Conservation (phyloP, 768 basidiomycete species). For the Phaffia tasmanica region DNA sequence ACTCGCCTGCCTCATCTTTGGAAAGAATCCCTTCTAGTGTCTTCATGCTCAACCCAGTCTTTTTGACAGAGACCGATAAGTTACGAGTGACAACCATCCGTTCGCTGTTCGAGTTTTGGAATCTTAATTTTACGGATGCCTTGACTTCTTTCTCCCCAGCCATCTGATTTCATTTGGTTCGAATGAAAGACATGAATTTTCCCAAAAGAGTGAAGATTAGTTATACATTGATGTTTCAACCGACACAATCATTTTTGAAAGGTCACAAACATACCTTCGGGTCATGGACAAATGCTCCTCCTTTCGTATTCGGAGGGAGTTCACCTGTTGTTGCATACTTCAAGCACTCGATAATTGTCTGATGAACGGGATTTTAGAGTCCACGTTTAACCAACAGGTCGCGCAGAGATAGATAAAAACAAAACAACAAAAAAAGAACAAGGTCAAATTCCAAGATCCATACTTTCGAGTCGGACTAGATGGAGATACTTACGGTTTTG, state of each 20-base stretch:
- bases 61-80: constrained; percentile 84
- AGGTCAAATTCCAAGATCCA: not conserved
- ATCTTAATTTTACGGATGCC: constrained; percentile 91
- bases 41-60: constrained; percentile 90
- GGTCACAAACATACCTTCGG: constrained; percentile 50
- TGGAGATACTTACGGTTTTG: constrained; percentile 53
- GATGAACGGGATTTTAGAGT: not conserved
- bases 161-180: constrained; percentile 45
- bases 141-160: constrained; percentile 99
- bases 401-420: not conserved
- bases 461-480: not conserved
- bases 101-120: constrained; percentile 75
- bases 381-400: not conserved
- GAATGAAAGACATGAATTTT: not conserved
- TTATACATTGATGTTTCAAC: not conserved
- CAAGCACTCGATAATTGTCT: constrained; percentile 96
- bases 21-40: constrained; percentile 85
- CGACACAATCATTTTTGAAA: not conserved
- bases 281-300: constrained; percentile 97
- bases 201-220: not conserved
- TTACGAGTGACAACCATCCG: constrained; percentile 85
- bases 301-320: constrained; percentile 91
- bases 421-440: not conserved
- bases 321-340: constrained; percentile 99
- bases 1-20: constrained; percentile 53